phyloP scores from a whole-genome alignment of 495 filamentous ascomycete species.

The Chaetomium cochliodes region DNA sequence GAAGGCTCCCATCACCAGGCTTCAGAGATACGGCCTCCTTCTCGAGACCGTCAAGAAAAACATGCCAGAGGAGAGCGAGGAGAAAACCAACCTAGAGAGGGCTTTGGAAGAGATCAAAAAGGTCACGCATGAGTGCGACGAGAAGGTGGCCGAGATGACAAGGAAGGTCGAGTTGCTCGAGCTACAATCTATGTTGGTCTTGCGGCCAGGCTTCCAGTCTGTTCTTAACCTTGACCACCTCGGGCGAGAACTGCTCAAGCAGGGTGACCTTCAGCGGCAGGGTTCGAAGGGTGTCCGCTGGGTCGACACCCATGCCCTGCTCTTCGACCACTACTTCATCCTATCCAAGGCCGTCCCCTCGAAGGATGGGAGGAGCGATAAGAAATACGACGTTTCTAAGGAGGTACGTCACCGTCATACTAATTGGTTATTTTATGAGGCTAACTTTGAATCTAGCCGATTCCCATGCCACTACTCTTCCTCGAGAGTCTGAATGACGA shows the following conservation, averaged over 20 bases:
- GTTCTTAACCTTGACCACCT: slow-evolving; percentile 92
- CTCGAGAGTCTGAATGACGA: slow-evolving; percentile 90
- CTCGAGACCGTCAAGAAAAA: slow-evolving; percentile 80
- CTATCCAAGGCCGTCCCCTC: slow-evolving; percentile 75
- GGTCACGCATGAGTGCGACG: slow-evolving; percentile 90
- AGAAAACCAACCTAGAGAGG: slow-evolving; percentile 78
- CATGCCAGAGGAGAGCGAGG: slow-evolving; percentile 79
- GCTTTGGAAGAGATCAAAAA: slow-evolving; percentile 95
- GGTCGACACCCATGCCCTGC: slow-evolving; percentile 86
- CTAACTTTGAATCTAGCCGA: slow-evolving; percentile 56
- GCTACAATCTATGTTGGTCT: slow-evolving; percentile 74
- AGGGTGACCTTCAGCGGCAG: slow-evolving; percentile 85
- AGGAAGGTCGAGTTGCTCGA: slow-evolving; percentile 90
- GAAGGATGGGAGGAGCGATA: slow-evolving; percentile 70
- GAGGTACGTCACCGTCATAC: slow-evolving; percentile 52
- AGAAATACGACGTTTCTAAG: slow-evolving; percentile 93
- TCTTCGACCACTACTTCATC: slow-evolving; percentile 97
- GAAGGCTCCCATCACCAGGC: slow-evolving; percentile 86
- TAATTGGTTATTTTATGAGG: slow-evolving; percentile 8
- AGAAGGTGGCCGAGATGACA: slow-evolving; percentile 88
- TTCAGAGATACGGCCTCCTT: slow-evolving; percentile 87
- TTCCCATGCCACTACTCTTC: slow-evolving; percentile 94
- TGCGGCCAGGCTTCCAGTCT: slow-evolving; percentile 81
- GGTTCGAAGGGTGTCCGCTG: slow-evolving; percentile 84
- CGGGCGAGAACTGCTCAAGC: slow-evolving; percentile 81